These are phyloP conservation scores for Heimioporus sp. DNA, from an alignment of 768 basidiomycete species.

Conservation along the genomic window DNA sequence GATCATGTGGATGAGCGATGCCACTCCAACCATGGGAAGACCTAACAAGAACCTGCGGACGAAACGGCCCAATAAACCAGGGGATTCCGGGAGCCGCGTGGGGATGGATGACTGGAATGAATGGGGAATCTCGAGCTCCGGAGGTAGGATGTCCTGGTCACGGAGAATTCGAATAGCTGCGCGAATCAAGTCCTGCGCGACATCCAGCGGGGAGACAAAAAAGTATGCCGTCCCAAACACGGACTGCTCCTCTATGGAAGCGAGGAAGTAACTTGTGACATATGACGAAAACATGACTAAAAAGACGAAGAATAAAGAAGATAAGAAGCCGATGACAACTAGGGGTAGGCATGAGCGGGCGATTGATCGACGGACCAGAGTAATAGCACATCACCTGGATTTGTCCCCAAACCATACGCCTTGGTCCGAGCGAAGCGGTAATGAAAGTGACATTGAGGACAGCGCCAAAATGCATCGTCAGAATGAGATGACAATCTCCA, in stretches of 20 bases:
- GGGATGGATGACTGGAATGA: slow-evolving; percentile 19
- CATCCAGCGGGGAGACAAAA: slow-evolving; percentile 52
- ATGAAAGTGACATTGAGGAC: slow-evolving; percentile 76
- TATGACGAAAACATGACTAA: slow-evolving; percentile 70
- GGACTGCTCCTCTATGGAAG: slow-evolving; percentile 54
- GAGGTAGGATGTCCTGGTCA: slow-evolving; percentile 49
- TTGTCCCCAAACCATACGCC: slow-evolving; percentile 72
- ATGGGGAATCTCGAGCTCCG: slow-evolving; percentile 15
- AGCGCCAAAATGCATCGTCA: slow-evolving; percentile 71
- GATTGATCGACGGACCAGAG: slow-evolving; percentile 1
- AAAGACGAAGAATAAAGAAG: slow-evolving; percentile 58
- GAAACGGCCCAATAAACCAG: slow-evolving; percentile 52
- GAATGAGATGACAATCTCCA: slow-evolving; percentile 68
- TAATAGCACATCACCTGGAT: slow-evolving; percentile 51
- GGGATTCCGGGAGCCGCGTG: slow-evolving; percentile 29
- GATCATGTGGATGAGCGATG: slow-evolving; percentile 72
- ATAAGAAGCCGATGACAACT: slow-evolving; percentile 66
- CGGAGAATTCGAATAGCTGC: slow-evolving; percentile 61
- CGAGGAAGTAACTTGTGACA: slow-evolving; percentile 65
- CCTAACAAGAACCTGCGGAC: slow-evolving; percentile 74
- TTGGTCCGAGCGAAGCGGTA: slow-evolving; percentile 76
- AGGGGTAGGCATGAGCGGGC: slow-evolving; percentile 12
- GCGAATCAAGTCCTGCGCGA: slow-evolving; percentile 58
- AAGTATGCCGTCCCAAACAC: slow-evolving; percentile 36
- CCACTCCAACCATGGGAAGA: slow-evolving; percentile 74